Conservation (phyloP, 805 yeast genomes). For the Metschnikowia noctiluminum region DNA sequence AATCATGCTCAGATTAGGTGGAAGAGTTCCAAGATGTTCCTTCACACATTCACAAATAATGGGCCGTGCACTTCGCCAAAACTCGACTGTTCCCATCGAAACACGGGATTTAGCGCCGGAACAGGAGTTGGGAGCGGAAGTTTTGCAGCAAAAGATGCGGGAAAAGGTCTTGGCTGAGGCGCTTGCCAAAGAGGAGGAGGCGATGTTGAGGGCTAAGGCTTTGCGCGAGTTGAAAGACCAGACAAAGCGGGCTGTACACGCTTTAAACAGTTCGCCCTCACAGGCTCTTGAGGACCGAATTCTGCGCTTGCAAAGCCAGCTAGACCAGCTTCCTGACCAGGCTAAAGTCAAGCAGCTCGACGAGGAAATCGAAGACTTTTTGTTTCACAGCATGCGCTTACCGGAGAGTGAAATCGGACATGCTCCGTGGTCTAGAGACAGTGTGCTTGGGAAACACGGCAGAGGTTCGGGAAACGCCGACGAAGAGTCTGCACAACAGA, state of each 20-base stretch:
- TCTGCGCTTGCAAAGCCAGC: slow-evolving; percentile 28
- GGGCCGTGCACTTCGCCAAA: neutral
- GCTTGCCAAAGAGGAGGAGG: slow-evolving; percentile 41
- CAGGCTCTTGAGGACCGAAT: slow-evolving; percentile 29
- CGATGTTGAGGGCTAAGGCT: slow-evolving; percentile 31
- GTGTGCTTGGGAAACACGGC: neutral
- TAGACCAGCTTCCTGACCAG: slow-evolving; percentile 24
- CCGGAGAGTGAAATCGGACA: slow-evolving; percentile 27
- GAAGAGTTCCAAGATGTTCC: neutral
- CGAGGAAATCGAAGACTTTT: slow-evolving; percentile 38
- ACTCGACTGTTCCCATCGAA: neutral
- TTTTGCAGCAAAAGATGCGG: slow-evolving; percentile 21
- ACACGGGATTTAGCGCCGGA: neutral
- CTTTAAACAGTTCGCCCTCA: slow-evolving; percentile 35
- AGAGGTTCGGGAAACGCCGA: neutral
- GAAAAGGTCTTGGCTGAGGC: slow-evolving; percentile 43
- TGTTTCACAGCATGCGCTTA: slow-evolving; percentile 30
- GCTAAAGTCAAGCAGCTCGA: slow-evolving; percentile 38
- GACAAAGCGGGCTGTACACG: slow-evolving; percentile 26
- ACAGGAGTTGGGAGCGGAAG: neutral
- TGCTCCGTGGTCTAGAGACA: slow-evolving; percentile 32
- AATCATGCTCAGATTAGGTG: slow-evolving; percentile 3
- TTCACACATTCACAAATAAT: neutral
- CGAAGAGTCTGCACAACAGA: slow-evolving; percentile 16
- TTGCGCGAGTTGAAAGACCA: slow-evolving; percentile 30